Evolutionary conservation across 2,329 filamentous ascomycete genomes (phyloP).

Genomic region (Xylariaceae sp.): DNA sequence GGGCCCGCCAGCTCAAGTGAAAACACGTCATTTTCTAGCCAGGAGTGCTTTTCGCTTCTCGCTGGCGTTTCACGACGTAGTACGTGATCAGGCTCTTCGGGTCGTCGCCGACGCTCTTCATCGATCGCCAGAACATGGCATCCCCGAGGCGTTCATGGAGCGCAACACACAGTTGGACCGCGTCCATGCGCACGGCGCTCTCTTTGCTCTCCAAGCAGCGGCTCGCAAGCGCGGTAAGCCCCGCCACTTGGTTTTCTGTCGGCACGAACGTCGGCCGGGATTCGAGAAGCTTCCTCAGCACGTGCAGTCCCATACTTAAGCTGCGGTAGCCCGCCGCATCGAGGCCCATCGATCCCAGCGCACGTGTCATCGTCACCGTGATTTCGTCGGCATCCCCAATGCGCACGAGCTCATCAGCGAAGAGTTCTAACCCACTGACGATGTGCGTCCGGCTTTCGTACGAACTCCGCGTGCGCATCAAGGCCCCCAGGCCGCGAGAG

Average conservation of each 20-base stretch:
- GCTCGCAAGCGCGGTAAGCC: conserved; percentile 46
- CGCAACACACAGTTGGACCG: conserved; percentile 73
- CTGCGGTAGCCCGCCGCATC: conserved; percentile 43
- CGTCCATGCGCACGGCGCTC: conserved; percentile 64
- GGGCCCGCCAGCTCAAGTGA: conserved; percentile 5
- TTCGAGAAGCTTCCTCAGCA: conserved; percentile 55
- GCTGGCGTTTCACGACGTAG: conserved; percentile 68
- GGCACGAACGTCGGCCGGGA: conserved; percentile 44
- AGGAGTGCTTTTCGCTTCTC: conserved; percentile 37
- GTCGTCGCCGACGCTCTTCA: conserved; percentile 62
- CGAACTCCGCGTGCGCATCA: conserved; percentile 58
- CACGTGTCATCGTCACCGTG: conserved; percentile 46
- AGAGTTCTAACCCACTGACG: conserved; percentile 66
- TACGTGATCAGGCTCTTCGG: conserved; percentile 74
- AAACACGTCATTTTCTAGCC: conserved; percentile 13
- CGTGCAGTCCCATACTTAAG: conserved; percentile 58
- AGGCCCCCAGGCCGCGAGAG: conserved; percentile 59
- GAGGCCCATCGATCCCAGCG: conserved; percentile 42
- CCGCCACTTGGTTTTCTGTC: conserved; percentile 45
- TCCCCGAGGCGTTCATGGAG: conserved; percentile 60
- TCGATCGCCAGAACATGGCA: conserved; percentile 59
- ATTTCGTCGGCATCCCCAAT: conserved; percentile 61
- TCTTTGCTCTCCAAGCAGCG: conserved; percentile 56
- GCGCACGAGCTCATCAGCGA: conserved; percentile 65
- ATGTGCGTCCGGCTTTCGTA: conserved; percentile 68